Evolutionary conservation across 805 yeast species (phyloP), one percentile per base, ranked within the genome.

Genomic region (Diddensiella transvaalensis): DNA sequence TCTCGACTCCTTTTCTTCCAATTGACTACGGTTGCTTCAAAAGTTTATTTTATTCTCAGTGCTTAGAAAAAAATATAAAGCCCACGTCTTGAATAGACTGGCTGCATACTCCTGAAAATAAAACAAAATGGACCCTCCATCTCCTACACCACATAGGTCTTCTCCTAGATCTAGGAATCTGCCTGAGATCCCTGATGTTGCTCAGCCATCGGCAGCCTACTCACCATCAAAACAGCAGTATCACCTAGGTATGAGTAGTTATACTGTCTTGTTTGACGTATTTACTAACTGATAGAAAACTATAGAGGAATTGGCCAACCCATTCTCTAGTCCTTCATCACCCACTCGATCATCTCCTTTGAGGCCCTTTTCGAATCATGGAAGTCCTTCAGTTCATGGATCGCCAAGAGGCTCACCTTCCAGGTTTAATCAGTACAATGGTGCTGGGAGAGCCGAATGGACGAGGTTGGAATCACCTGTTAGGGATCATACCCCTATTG

Each of bases 401-500:
- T 44, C 49, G 26, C 54, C 57, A 3, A 32, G 57, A 35, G 56
- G 55, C 17, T 54, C 62, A 11, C 62, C 63, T 23, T 40, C 49
- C 21, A 49, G 62, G 23, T 51, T 53, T 33, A 44, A 45, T 19
- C 56, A 51, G 40, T 53, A 45, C 40, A 50, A 40, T 40, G 8
- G 11, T 26, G 78, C 86, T 4, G 79, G 85, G 6, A 73, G 95
- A 65, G 82, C 87, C 37, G 77, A 75, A 44, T 83, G 76, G 58
- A 83, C 93, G 2, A 69, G 78, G 46, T 67, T 79, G 55, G 90
- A 86, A 63, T 82, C 95, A 0, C 93, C 95, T 29, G 54, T 47
- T n/a, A 46, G 49, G 10, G 55, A 49, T 37, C 54, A 44, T 21
- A 52, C 54, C 23, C 59, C 59, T 22, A 57, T 55, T 44, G 53